Base-by-base conservation (phyloP, 2,329 filamentous ascomycete genomes). In the Cordyceps tenuipes region DNA sequence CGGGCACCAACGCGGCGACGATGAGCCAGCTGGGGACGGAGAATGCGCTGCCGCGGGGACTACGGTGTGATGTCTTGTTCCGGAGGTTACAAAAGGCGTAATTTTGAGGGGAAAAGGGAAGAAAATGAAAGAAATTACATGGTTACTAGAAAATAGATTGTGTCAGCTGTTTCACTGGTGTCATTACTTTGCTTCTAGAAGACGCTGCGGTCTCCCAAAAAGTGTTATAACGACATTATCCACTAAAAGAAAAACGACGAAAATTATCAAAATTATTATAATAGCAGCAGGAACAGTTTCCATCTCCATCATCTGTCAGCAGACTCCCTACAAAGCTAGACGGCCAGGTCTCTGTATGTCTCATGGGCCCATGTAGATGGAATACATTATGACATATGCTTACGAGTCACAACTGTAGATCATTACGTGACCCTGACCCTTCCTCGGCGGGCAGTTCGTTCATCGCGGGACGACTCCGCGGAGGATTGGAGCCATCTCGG, bases 11-110 rank as follows among this genome's bases (percentile, higher is more conserved):
- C 17, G 53, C 53, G 1, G 23, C 43, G n/a, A 39, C 43, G 5
- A 56, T 56, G 53, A 36, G 53, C 43, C 53, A 48, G 44, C 31
- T 56, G n/a, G 53, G 53, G 3, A 56, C 53, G 10, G 53, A 56
- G 21, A 56, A 56, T 48, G 53, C 53, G 15, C 53, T 56, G 15
- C 53, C 53, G 12, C 53, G 53, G 29, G 53, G 53, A 19, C 53
- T 56, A 2, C 43, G 53, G 26, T 56, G 53, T 19, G 53, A 56
- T 39, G 53, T 56, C 1, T 43, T 56, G n/a, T 56, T 56, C 31
- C 43, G 53, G 13, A 56, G 53, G 48, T 39, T 56, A 21, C 43
- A 39, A 48, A 36, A 48, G 13, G 53, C 19, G n/a, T 56, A 7
- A 36, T 9, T 12, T 8, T 36, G 39, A 6, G 53, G 36, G 26